Evolutionary conservation across 768 basidiomycete genomes (phyloP), one percentile per base, ranked within the genome.

Genomic region (Asterophora parasitica): DNA sequence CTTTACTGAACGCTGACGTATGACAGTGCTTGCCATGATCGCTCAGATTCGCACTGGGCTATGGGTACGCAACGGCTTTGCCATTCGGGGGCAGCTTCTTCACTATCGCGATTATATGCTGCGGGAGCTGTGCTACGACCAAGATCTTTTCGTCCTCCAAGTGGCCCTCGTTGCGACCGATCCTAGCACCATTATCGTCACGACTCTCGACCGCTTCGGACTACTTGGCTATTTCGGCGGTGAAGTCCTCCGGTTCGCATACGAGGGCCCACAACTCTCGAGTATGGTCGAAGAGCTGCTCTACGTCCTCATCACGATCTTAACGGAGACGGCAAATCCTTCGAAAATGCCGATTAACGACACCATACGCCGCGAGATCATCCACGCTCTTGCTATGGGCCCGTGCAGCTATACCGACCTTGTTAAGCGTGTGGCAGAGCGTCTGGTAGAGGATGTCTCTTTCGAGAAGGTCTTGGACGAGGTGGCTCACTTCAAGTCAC

Each of bases 21-120:
- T 16, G 26, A 8, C 17, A 93, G 92, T 91, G 5, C 72, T 93
- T 20, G 79, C 85, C 1, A 92, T 94, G 84, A 84, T 95, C 37
- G 92, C 94, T 0, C 96, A 98, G 62, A 92, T 97, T 42, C 82
- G 93, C 19, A 88, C 91, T 0, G 93, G 93, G 0, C 75, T 98
- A 4, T 99, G 96, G 96, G 94, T 96, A 7, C 87, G 95, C 45
- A 99, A 99, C 57, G 96, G 96, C 3, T 90, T 93, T 59, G 88
- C 88, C 12, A 94, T 98, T 56, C 85, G 95, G 1, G 92, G 93
- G 0, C 96, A 98, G 63, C 74, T 93, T 4, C 77, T 94, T 44
- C 95, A 98, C 62, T 99, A 99, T 63, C 86, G 93, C 20, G 95
- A 98, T 62, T 92, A 92, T 65, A 87, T 89, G 79, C 81, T 97